phyloP scores from a whole-genome alignment of 2,329 filamentous ascomycete species.

The Aspergillus ruber region DNA sequence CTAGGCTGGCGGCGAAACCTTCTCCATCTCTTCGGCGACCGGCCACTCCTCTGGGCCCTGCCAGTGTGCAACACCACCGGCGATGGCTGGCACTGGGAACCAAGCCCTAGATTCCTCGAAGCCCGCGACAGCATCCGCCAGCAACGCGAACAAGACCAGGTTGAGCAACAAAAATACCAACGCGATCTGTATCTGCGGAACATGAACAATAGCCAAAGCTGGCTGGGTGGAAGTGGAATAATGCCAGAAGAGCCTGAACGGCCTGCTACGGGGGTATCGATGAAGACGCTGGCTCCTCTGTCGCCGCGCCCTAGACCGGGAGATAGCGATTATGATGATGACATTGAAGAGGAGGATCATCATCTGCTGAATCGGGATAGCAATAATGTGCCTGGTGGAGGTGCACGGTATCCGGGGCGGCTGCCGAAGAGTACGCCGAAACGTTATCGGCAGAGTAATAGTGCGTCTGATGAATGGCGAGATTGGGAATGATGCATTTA shows the following conservation, averaged over 20 bases:
- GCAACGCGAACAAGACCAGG: slow-evolving; percentile 23
- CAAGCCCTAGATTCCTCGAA: slow-evolving; percentile 70
- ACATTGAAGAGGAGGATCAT: slow-evolving; percentile 16
- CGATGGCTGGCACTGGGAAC: slow-evolving; percentile 92
- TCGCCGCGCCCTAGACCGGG: slow-evolving; percentile 32
- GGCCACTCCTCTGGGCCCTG: slow-evolving; percentile 66
- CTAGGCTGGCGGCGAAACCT: slow-evolving; percentile 78
- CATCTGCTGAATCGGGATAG: neutral
- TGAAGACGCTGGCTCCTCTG: slow-evolving; percentile 36
- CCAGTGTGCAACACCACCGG: slow-evolving; percentile 81
- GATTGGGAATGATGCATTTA: slow-evolving; percentile 10
- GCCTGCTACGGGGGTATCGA: slow-evolving; percentile 36
- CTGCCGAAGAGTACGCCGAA: neutral
- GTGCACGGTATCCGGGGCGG: neutral
- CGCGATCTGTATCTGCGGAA: slow-evolving; percentile 31
- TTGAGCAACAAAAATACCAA: slow-evolving; percentile 26
- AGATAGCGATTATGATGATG: slow-evolving; percentile 29
- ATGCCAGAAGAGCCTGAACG: slow-evolving; percentile 20
- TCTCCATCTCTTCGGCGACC: slow-evolving; percentile 70
- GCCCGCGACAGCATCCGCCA: slow-evolving; percentile 40
- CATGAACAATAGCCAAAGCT: slow-evolving; percentile 23
- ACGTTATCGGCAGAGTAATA: neutral
- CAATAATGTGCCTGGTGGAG: neutral
- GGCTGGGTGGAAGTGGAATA: slow-evolving; percentile 14
- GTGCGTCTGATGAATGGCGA: slow-evolving; percentile 32